Evolutionary conservation across 768 basidiomycete genomes (phyloP).

Genomic region (Naganishia vishniacii): DNA sequence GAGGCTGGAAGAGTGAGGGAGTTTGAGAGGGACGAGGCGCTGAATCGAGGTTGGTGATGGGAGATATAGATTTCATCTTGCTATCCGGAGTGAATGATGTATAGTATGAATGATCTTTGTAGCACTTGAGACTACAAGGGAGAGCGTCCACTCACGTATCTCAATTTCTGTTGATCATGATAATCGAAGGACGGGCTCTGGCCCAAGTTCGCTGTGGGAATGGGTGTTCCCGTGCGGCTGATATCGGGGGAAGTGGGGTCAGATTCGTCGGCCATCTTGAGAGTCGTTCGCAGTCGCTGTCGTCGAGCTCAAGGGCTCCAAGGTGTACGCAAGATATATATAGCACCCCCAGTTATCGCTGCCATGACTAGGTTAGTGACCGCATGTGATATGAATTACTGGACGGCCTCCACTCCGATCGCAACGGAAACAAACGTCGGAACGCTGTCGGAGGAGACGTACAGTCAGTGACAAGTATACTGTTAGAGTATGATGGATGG

Average conservation of each 20-base stretch:
- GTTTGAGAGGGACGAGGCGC: conserved; percentile 19
- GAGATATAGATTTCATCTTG: conserved; percentile 47
- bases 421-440: too few species aligned
- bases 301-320: too few species aligned
- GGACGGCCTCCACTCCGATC: too few species aligned
- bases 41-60: conserved; percentile 39
- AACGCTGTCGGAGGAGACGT: too few species aligned
- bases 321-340: neutral
- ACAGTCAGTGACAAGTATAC: too few species aligned
- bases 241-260: conserved; percentile 15
- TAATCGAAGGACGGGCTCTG: conserved; percentile 48
- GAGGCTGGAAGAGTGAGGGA: conserved; percentile 14
- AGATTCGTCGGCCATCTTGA: conserved; percentile 15
- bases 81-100: neutral
- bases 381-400: too few species aligned
- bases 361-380: too few species aligned
- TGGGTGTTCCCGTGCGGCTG: conserved; percentile 25
- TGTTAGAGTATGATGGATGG: too few species aligned
- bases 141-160: conserved; percentile 29
- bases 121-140: neutral
- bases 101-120: neutral
- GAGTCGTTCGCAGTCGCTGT: too few species aligned
- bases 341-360: too few species aligned
- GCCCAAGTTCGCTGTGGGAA: conserved; percentile 25
- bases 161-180: conserved; percentile 45